A percentile compares a stretch with the other conserved stretches of the same genome.
Evolutionary conservation across 345 rosid genomes (phyloP).

Genomic region (Brassica rapa): DNA sequence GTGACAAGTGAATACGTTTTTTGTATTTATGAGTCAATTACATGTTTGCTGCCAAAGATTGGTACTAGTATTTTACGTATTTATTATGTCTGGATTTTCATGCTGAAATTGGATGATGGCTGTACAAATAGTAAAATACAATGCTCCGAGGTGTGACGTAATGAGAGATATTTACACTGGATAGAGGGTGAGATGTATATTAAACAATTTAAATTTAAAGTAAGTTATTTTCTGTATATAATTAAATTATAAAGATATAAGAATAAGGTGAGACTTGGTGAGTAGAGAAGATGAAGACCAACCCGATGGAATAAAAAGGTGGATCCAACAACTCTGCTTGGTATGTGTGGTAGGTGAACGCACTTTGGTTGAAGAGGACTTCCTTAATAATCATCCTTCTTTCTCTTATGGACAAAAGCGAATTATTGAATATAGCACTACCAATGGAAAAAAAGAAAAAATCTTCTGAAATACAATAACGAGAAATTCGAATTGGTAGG

Average conservation of each 20-base stretch:
- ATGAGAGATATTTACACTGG: background rate
- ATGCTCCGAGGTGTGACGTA: background rate
- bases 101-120: background rate
- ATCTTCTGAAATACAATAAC: background rate
- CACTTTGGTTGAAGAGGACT: background rate
- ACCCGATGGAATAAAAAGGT: background rate
- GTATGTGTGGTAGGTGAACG: conserved; percentile 35
- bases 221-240: background rate
- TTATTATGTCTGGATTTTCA: background rate
- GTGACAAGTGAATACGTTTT: conserved; percentile 5
- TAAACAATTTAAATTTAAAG: background rate
- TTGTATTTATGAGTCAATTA: background rate
- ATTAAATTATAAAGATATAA: background rate
- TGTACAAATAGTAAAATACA: background rate
- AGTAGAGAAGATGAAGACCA: conserved; percentile 21
- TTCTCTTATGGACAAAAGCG: background rate
- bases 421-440: background rate
- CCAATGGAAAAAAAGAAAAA: too few relatives aligned
- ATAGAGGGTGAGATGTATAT: background rate
- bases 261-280: conserved; percentile 13
- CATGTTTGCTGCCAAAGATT: background rate
- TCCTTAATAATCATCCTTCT: background rate
- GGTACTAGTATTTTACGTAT: background rate
- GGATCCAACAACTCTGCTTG: conserved; percentile 39
- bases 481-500: background rate